A percentile compares a stretch with the other conserved stretches of the same genome.
phyloP scores from a whole-genome alignment of 306 rosid species.

The Potentilla sterilis region DNA sequence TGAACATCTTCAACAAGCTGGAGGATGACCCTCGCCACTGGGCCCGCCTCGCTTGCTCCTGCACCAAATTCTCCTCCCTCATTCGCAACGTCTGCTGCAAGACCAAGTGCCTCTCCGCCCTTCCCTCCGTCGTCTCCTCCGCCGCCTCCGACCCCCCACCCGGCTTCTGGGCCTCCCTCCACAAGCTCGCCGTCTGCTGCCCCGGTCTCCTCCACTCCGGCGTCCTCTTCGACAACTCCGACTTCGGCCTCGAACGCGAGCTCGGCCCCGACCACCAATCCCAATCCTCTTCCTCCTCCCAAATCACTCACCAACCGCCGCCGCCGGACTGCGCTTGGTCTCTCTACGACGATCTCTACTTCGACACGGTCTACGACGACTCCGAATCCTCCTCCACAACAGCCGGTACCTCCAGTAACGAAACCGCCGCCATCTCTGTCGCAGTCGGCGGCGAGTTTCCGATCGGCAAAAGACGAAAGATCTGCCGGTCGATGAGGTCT shows the following conservation, averaged over 20 bases:
- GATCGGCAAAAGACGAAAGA: slow-evolving; percentile 42
- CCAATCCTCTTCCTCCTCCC: slow-evolving; percentile 6
- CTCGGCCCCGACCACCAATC: slow-evolving; percentile 45
- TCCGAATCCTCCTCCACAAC: slow-evolving; percentile 33
- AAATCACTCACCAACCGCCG: slow-evolving; percentile 19
- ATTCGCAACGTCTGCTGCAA: slow-evolving; percentile 65
- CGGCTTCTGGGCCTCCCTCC: slow-evolving; percentile 59
- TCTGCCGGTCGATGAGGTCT: slow-evolving; percentile 40
- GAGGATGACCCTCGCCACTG: slow-evolving; percentile 85
- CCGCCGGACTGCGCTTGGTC: slow-evolving; percentile 56
- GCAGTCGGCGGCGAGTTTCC: slow-evolving; percentile 22
- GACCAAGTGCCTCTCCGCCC: slow-evolving; percentile 36
- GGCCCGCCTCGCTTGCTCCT: slow-evolving; percentile 79
- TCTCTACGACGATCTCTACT: slow-evolving; percentile 71
- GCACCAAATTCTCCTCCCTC: slow-evolving; percentile 59
- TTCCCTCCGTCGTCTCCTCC: slow-evolving; percentile 51
- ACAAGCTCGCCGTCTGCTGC: slow-evolving; percentile 79
- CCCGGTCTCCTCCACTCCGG: slow-evolving; percentile 87
- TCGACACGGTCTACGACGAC: slow-evolving; percentile 53
- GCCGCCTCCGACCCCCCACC: slow-evolving; percentile 29
- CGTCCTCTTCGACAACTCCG: slow-evolving; percentile 67
- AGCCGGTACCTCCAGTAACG: slow-evolving; percentile 2
- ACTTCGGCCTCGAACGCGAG: slow-evolving; percentile 73
- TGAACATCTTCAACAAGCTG: slow-evolving; percentile 59
- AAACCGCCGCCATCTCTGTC: slow-evolving; percentile 26